Base-by-base conservation (phyloP, 2,329 filamentous ascomycete species). In the Talaromyces sp. region DNA sequence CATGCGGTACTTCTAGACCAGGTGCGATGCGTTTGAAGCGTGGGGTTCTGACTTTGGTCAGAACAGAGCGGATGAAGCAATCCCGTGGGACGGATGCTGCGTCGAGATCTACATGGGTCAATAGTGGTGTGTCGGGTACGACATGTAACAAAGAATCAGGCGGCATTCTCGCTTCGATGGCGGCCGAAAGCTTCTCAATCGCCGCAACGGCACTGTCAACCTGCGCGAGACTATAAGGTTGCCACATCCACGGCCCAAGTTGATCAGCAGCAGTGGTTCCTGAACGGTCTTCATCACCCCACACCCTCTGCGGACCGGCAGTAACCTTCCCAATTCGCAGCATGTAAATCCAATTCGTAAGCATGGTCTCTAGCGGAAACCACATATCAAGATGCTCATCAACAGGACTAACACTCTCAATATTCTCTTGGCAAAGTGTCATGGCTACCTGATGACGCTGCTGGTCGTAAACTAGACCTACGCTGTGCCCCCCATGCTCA, bases 281-380 rank as follows among this genome's bases (percentile, higher is more conserved):
- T 2, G 47, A 50, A 8, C 7, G 24, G 2, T n/a, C 24, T 31
- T n/a, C 27, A 52, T 52, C 49, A 33, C 14, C 22, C 45, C 39
- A 41, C 39, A 27, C 45, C 22, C 49, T 31, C 16, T 31, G 13
- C 27, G 49, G 49, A 52, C 49, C 16, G n/a, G 49, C 14, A n/a
- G 49, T 33, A n/a, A 61, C 58, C 22, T 64, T 64, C 6, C 63
- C 63, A 11, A 64, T 64, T 13, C 45, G 45, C 37, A 65, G 39
- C 57, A 65, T 52, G 27, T 47, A 13, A 47, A 65, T 61, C 63
- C 63, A 65, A 19, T 65, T 43, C 5, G 54, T 69, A 2, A 72
- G 67, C 50, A 72, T 66, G 3, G 64, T 71, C 56, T 70, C 68
- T 8, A 70, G 31, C 3, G 65, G 63, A 33, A 65, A 65, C 66